These are phyloP conservation scores for Aspergillus tanneri DNA, from an alignment of 2,329 filamentous ascomycete genomes.

Conservation along the genomic window DNA sequence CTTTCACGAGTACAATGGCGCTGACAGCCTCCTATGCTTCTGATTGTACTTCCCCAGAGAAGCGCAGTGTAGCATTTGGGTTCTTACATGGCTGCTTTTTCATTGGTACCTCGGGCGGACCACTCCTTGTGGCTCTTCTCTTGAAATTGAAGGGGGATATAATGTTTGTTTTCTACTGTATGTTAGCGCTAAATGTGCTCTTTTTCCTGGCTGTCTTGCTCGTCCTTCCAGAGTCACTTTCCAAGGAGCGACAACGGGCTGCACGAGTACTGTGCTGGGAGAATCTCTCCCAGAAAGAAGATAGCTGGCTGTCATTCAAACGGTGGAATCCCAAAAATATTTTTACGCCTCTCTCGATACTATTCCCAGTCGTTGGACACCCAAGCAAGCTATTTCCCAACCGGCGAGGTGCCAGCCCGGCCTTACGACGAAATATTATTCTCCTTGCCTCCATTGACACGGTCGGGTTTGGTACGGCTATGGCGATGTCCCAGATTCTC, in stretches of 20 bases:
- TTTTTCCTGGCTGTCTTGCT: constrained; percentile 73
- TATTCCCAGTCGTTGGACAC: constrained; percentile 61
- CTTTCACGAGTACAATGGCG: constrained; percentile 79
- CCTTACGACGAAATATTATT: constrained; percentile 76
- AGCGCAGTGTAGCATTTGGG: constrained; percentile 78
- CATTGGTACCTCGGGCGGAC: constrained; percentile 82
- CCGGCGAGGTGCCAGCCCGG: constrained; percentile 59
- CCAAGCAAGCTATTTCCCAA: constrained; percentile 30
- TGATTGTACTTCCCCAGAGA: constrained; percentile 80
- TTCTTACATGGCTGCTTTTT: constrained; percentile 90
- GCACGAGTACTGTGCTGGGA: constrained; percentile 67
- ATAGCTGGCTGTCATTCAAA: constrained; percentile 31
- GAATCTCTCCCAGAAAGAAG: constrained; percentile 37
- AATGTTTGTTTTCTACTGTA: constrained; percentile 80
- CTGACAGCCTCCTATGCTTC: constrained; percentile 82
- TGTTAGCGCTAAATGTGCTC: constrained; percentile 67
- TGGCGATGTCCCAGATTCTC: constrained; percentile 77
- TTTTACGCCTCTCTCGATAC: constrained; percentile 71
- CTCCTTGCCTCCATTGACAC: constrained; percentile 78
- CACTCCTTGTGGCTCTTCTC: constrained; percentile 75
- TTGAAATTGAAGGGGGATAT: constrained; percentile 73
- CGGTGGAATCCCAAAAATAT: constrained; percentile 59
- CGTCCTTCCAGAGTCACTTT: constrained; percentile 80
- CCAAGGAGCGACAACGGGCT: constrained; percentile 65
- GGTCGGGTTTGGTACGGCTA: constrained; percentile 74